phyloP scores from a whole-genome alignment of 2,329 filamentous ascomycete genomes.

The Pseudogymnoascus sp. region DNA sequence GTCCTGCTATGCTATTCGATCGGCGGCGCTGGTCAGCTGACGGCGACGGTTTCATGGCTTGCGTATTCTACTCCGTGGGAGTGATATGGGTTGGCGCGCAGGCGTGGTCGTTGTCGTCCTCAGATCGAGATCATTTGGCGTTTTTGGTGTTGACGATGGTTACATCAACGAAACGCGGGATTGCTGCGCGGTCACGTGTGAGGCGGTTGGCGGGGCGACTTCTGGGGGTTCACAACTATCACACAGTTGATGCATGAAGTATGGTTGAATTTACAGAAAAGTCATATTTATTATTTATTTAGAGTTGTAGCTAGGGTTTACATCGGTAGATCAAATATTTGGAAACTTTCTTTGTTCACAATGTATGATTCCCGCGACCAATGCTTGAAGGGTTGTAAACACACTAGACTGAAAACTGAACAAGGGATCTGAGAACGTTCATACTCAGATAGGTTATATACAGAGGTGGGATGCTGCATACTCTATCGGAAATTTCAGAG shows the following conservation, averaged over 20 bases:
- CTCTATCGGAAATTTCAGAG: neutral
- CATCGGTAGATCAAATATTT: neutral
- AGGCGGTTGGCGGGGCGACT: constrained; percentile 3
- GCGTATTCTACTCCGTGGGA: neutral
- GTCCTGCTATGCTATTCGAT: neutral
- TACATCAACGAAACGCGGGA: constrained; percentile 11
- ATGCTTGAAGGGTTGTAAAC: neutral
- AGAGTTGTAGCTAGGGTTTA: neutral
- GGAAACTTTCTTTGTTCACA: neutral
- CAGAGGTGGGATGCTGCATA: neutral
- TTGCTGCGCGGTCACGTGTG: constrained; percentile 5
- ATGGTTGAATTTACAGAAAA: neutral
- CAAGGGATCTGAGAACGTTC: neutral
- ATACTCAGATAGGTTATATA: neutral
- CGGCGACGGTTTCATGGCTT: neutral
- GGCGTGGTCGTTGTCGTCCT: neutral
- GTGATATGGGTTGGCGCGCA: neutral
- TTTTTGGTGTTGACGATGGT: constrained; percentile 12
- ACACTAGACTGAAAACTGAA: neutral
- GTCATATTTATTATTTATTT: neutral
- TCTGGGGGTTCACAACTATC: neutral
- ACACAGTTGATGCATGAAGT: neutral
- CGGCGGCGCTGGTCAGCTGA: neutral
- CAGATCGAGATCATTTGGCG: neutral
- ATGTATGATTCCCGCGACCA: neutral